phyloP scores from a whole-genome alignment of 2,329 filamentous ascomycete species.

The Fusarium sp. region DNA sequence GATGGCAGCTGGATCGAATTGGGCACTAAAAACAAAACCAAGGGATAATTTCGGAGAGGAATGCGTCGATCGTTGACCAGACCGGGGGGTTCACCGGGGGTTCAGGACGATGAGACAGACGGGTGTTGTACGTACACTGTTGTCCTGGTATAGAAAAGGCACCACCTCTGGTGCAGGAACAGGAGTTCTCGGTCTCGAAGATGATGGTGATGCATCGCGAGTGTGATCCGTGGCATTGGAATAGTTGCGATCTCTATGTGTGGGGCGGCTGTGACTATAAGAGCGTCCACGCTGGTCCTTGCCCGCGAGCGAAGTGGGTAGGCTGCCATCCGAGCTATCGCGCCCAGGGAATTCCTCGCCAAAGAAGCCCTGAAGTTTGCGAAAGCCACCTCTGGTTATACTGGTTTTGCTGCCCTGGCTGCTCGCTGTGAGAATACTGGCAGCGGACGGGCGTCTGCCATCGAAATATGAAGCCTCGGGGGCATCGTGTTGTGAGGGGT shows the following conservation, averaged over 20 bases:
- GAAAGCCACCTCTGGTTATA: slow-evolving; percentile 74
- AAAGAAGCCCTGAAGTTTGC: slow-evolving; percentile 91
- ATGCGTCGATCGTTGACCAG: slow-evolving; percentile 26
- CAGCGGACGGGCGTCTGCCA: slow-evolving; percentile 84
- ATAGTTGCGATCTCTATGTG: slow-evolving; percentile 79
- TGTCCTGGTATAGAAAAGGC: slow-evolving; percentile 94
- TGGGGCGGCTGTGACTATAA: slow-evolving; percentile 66
- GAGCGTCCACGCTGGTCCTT: slow-evolving; percentile 72
- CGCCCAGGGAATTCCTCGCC: slow-evolving; percentile 84
- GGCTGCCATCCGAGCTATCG: slow-evolving; percentile 78
- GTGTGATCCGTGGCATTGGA: slow-evolving; percentile 80
- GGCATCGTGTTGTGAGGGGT: slow-evolving; percentile 60
- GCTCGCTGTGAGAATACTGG: slow-evolving; percentile 81
- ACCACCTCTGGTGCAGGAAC: slow-evolving; percentile 91
- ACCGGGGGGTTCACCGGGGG: slow-evolving; percentile 13
- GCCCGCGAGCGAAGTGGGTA: slow-evolving; percentile 57
- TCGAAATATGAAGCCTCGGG: slow-evolving; percentile 72
- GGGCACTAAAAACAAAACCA: slow-evolving; percentile 9
- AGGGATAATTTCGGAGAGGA: slow-evolving; percentile 21
- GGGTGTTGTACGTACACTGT: slow-evolving; percentile 64
- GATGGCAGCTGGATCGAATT: slow-evolving; percentile 2
- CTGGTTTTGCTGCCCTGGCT: slow-evolving; percentile 84
- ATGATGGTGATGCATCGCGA: slow-evolving; percentile 77
- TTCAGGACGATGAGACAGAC: slow-evolving; percentile 36
- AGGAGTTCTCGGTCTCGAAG: slow-evolving; percentile 84